Conservation (phyloP, 495 filamentous ascomycete species). For the Aspergillus conjunctus region DNA sequence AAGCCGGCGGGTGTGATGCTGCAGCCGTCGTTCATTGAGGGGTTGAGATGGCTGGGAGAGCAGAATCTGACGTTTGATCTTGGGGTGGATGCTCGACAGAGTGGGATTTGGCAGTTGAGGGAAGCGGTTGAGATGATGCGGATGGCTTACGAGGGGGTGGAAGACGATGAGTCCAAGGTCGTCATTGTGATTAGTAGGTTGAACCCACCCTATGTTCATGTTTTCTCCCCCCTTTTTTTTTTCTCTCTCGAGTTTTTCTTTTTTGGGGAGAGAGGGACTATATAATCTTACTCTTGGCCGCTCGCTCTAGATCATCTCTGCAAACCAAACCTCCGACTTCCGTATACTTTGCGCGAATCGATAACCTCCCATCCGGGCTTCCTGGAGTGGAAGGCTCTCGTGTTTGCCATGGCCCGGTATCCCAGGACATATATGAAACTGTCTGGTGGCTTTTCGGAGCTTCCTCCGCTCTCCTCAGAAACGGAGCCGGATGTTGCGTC, state of each 20-base stretch:
- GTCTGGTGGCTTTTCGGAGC: slow-evolving; percentile 78
- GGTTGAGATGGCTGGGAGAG: slow-evolving; percentile 67
- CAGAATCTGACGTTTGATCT: slow-evolving; percentile 73
- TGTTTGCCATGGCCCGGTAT: slow-evolving; percentile 55
- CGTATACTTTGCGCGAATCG: slow-evolving; percentile 33
- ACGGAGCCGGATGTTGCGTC: slow-evolving; percentile 40
- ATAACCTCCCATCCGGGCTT: slow-evolving; percentile 58
- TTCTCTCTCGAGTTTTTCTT: background rate
- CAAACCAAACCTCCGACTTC: slow-evolving; percentile 71
- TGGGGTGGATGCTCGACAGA: slow-evolving; percentile 71
- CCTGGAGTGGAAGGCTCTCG: slow-evolving; percentile 48
- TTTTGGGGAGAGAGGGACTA: no score
- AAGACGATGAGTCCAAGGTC: slow-evolving; percentile 58
- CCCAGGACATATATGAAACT: slow-evolving; percentile 79
- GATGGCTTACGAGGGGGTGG: slow-evolving; percentile 58
- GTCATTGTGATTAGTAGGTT: slow-evolving; percentile 67
- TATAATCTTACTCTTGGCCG: background rate
- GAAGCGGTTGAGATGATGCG: slow-evolving; percentile 73
- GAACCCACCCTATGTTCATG: background rate
- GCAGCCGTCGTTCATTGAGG: slow-evolving; percentile 61
- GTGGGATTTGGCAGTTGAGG: slow-evolving; percentile 70
- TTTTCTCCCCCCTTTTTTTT: background rate
- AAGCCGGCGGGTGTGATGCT: slow-evolving; percentile 66
- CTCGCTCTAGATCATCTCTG: slow-evolving; percentile 71
- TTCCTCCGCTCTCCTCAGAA: slow-evolving; percentile 50